Base-by-base conservation (phyloP, 108 stramenopile species). In the Nitzschia sp. region DNA sequence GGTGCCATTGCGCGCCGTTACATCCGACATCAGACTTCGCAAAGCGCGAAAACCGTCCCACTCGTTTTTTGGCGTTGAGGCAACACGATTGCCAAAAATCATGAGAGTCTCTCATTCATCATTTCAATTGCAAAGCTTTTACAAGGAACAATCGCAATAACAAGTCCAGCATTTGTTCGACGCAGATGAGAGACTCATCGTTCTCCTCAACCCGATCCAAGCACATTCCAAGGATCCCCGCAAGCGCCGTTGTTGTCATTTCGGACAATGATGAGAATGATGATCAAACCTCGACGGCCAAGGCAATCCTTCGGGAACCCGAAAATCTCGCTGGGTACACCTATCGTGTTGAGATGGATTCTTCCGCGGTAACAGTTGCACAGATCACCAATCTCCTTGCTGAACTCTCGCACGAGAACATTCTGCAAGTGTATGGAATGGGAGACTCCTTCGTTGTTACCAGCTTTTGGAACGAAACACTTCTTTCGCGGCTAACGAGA, bases 371-470 rank as follows among this genome's bases (percentile, higher is more conserved):
- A 34, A 27, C 31, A 4, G 28, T 59, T 30, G 58, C 58, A 33
- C 31, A 59, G n/a, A 34, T 59, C 13, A 59, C 33, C 58, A 59
- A 71, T 24, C 46, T 80, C n/a, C 70, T 80, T 3, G 64, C 70
- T 3, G 47, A 64, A 21, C 28, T 80, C 19, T 29, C 57, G 1
- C 79, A 80, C 32, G 59, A 51, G 11, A 80, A 80, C 54, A 72
- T 80, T 21, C 61, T 80, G 32, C 31, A 46, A 13, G 23, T 75
- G 27, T 46, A 71, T 34, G 79, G 64, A 2, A 49, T 79, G 17
- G 58, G 58, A 18, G 58, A 59, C 23, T 21, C 31, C 29, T 59
- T 59, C 5, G 17, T 59, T 34, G 58, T 59, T 0, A 59, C 32
- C 0, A 33, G 23, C 33, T 27, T 59, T 32, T 59, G 58, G 58